Conservation (phyloP, 345 rosid species). For the Eucalyptus erythrocorys region DNA sequence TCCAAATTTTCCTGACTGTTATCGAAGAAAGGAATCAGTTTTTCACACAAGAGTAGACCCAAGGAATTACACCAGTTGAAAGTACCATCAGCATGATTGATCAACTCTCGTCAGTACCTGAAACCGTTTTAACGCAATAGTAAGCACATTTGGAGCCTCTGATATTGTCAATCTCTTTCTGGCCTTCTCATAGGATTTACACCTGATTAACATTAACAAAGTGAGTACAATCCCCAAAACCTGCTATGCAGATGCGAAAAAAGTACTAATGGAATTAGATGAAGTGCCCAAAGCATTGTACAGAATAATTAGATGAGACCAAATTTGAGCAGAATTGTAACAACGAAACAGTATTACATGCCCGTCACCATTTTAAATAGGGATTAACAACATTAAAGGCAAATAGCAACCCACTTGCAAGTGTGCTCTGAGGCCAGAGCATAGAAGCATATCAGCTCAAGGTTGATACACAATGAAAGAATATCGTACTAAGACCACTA, state of each 20-base stretch:
- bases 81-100: background rate
- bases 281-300: background rate
- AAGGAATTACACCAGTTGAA: background rate
- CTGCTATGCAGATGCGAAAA: background rate
- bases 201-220: constrained; percentile 27
- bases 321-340: background rate
- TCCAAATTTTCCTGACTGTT: constrained; percentile 88
- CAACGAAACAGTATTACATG: background rate
- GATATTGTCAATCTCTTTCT: constrained; percentile 72
- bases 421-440: background rate
- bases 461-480: background rate
- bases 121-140: constrained; percentile 92
- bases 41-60: background rate
- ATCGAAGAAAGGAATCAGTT: background rate
- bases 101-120: constrained; percentile 35
- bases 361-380: background rate
- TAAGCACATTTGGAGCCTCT: constrained; percentile 94
- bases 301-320: background rate
- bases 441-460: background rate
- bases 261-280: background rate
- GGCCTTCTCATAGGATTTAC: constrained; percentile 82
- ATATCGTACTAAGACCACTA: background rate
- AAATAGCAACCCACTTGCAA: background rate
- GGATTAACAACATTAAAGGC: background rate
- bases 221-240: background rate